A percentile compares a stretch with the other conserved stretches of the same genome.
Conservation (phyloP, 2,329 filamentous ascomycete species). For the Hymenoscyphus linearis region DNA sequence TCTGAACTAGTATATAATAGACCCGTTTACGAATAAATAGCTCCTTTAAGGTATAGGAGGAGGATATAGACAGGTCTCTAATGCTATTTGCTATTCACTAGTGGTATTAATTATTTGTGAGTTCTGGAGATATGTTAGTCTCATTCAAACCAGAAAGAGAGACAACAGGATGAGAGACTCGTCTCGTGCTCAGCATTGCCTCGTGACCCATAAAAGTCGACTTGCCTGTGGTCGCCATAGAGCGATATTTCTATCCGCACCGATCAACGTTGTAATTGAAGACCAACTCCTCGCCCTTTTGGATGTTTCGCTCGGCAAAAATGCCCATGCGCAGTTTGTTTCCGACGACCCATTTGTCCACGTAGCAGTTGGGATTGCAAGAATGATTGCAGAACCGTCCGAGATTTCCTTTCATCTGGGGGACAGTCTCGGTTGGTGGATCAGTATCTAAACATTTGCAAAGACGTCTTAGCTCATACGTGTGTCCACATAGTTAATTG, state of each 20-base stretch:
- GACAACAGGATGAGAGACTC: background rate
- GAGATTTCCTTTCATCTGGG: slow-evolving; percentile 70
- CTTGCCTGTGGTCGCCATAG: slow-evolving; percentile 75
- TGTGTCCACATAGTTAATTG: too few relatives aligned
- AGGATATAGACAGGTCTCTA: too few relatives aligned
- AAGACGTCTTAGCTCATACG: too few relatives aligned
- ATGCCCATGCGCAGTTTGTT: slow-evolving; percentile 99
- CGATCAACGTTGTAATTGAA: slow-evolving; percentile 99
- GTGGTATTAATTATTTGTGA: too few relatives aligned
- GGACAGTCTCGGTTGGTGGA: too few relatives aligned
- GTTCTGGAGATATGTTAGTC: slow-evolving; percentile 16
- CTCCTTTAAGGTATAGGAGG: too few relatives aligned
- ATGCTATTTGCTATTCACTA: too few relatives aligned
- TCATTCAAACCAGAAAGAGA: background rate
- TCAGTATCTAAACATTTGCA: too few relatives aligned
- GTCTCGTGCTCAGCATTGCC: background rate
- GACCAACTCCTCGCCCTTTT: slow-evolving; percentile 87
- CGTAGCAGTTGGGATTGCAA: slow-evolving; percentile 97
- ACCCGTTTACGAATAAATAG: too few relatives aligned
- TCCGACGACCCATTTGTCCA: slow-evolving; percentile 98
- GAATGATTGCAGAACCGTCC: slow-evolving; percentile 98
- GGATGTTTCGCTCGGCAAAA: slow-evolving; percentile 80
- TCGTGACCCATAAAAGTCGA: slow-evolving; percentile 16
- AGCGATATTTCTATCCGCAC: slow-evolving; percentile 88
- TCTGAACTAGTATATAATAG: too few relatives aligned